A percentile compares a stretch with the other conserved stretches of the same genome.
These are phyloP conservation scores for Ophiobolus disseminans DNA, from an alignment of 2,329 filamentous ascomycete species.

Conservation along the genomic window DNA sequence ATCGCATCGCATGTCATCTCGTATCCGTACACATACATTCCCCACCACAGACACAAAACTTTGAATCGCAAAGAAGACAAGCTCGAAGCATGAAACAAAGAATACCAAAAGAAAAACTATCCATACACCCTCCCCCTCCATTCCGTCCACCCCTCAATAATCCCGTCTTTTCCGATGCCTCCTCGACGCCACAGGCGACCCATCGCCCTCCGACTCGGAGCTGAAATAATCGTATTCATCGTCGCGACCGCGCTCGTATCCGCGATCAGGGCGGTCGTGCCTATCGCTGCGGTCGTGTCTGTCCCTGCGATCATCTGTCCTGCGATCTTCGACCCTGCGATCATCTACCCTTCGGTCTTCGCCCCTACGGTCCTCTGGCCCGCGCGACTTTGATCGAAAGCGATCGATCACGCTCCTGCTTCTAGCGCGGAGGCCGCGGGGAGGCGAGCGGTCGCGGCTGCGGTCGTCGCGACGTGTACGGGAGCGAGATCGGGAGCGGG, in stretches of 20 bases:
- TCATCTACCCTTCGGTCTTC: background rate
- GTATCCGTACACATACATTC: background rate
- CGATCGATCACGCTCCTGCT: slow-evolving; percentile 34
- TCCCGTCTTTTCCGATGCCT: slow-evolving; percentile 17
- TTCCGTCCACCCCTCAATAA: slow-evolving; percentile 5
- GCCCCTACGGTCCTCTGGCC: slow-evolving; percentile 17
- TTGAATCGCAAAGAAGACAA: background rate
- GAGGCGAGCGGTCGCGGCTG: slow-evolving; percentile 12
- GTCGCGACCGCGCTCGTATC: slow-evolving; percentile 23
- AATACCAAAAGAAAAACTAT: background rate
- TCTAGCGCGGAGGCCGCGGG: slow-evolving; percentile 30
- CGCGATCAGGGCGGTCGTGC: slow-evolving; percentile 20
- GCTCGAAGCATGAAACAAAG: background rate
- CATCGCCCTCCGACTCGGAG: slow-evolving; percentile 20
- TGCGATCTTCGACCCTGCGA: slow-evolving; percentile 16
- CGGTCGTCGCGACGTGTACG: slow-evolving; percentile 19
- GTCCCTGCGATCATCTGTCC: background rate
- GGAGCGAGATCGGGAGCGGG: slow-evolving; percentile 27
- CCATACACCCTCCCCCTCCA: background rate
- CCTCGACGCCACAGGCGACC: slow-evolving; percentile 19
- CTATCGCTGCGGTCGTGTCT: slow-evolving; percentile 1
- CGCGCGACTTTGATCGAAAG: slow-evolving; percentile 33
- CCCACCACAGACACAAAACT: no score
- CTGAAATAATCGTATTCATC: slow-evolving; percentile 25
- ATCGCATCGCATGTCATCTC: background rate